Conservation (phyloP, 495 filamentous ascomycete genomes). For the Diplogelasinospora grovesii region DNA sequence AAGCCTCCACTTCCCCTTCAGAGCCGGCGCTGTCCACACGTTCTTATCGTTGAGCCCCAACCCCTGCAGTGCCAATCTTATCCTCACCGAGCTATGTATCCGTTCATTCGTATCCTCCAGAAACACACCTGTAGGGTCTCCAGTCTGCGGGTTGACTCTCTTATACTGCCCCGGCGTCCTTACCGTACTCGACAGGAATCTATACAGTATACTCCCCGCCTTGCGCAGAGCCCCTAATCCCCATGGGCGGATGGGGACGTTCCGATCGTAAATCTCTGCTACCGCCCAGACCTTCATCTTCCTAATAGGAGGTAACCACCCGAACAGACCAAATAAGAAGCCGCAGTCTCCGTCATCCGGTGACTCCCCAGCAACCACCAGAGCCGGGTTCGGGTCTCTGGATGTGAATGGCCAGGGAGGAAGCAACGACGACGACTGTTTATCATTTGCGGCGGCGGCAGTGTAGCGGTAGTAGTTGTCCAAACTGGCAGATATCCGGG, state of each 20-base stretch:
- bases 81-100: slow-evolving; percentile 55
- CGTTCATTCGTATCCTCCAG: slow-evolving; percentile 58
- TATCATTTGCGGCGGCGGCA: too few species aligned
- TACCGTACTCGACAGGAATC: too few species aligned
- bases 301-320: slow-evolving; percentile 8
- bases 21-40: slow-evolving; percentile 46
- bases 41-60: slow-evolving; percentile 51
- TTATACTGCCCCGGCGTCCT: slow-evolving; percentile 56
- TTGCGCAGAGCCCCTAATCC: slow-evolving; percentile 50
- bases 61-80: slow-evolving; percentile 46
- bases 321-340: slow-evolving; percentile 5
- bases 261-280: slow-evolving; percentile 37
- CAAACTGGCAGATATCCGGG: slow-evolving; percentile 41
- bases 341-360: slow-evolving; percentile 4
- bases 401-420: slow-evolving; percentile 7
- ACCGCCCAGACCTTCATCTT: slow-evolving; percentile 39
- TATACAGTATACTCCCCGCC: slow-evolving; percentile 40
- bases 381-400: background rate
- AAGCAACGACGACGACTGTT: slow-evolving; percentile 6
- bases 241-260: slow-evolving; percentile 50
- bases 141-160: slow-evolving; percentile 45
- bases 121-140: slow-evolving; percentile 32
- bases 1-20: slow-evolving; percentile 38
- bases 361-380: slow-evolving; percentile 1
- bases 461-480: slow-evolving; percentile 37